These are phyloP conservation scores for Boletus tomentosulus DNA, from an alignment of 768 basidiomycete genomes.

Conservation along the genomic window DNA sequence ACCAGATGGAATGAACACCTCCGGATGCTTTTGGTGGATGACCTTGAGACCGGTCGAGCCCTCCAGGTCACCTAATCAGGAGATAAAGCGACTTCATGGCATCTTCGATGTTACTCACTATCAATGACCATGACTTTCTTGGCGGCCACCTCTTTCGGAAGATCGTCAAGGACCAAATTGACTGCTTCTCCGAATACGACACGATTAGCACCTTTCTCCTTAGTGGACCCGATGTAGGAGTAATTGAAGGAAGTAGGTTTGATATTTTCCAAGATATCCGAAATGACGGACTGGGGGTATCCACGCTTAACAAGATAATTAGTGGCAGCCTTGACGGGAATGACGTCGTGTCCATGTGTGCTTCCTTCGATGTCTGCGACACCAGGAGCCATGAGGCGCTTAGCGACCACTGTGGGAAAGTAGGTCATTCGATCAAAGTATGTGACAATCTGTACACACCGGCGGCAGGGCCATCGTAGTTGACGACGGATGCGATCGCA, in stretches of 20 bases:
- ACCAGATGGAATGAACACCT: slow-evolving; percentile 81
- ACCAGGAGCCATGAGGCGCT: slow-evolving; percentile 65
- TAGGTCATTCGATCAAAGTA: background rate
- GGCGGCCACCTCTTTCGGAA: slow-evolving; percentile 72
- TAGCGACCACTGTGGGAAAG: slow-evolving; percentile 52
- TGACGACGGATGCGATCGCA: slow-evolving; percentile 53
- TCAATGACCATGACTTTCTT: slow-evolving; percentile 87
- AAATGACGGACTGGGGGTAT: slow-evolving; percentile 43
- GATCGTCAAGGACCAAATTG: slow-evolving; percentile 66
- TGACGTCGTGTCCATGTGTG: slow-evolving; percentile 80
- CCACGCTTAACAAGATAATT: slow-evolving; percentile 68
- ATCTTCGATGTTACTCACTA: slow-evolving; percentile 40
- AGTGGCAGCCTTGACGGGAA: slow-evolving; percentile 75
- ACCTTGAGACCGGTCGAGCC: slow-evolving; percentile 86
- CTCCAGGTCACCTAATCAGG: slow-evolving; percentile 64
- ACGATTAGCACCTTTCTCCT: slow-evolving; percentile 76
- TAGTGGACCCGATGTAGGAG: slow-evolving; percentile 64
- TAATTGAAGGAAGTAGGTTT: slow-evolving; percentile 54
- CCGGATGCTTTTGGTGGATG: slow-evolving; percentile 87
- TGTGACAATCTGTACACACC: slow-evolving; percentile 36
- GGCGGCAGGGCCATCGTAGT: slow-evolving; percentile 72
- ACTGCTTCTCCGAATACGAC: slow-evolving; percentile 85
- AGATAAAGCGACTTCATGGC: background rate
- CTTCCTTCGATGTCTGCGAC: slow-evolving; percentile 75
- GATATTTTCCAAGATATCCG: slow-evolving; percentile 58